A percentile compares a stretch with the other conserved stretches of the same genome.
phyloP scores from a whole-genome alignment of 768 basidiomycete species.

The Rhodotorula kratochvilovae region DNA sequence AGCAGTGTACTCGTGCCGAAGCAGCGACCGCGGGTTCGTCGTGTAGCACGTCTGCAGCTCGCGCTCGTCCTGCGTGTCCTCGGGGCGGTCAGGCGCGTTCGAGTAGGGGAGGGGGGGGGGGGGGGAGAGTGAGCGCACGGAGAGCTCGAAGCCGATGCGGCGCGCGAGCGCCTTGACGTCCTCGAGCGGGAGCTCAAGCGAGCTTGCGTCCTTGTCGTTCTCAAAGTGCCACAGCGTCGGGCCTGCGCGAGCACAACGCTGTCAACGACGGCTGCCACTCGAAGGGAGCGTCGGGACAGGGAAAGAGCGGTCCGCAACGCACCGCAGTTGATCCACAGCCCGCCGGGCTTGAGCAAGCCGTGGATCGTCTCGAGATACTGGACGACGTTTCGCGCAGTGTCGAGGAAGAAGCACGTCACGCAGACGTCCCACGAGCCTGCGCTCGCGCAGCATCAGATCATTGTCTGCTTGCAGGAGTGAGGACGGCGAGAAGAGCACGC shows the following conservation, averaged over 20 bases:
- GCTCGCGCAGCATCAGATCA: not conserved
- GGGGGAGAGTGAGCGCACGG: slow-evolving; percentile 54
- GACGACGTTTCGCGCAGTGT: slow-evolving; percentile 89
- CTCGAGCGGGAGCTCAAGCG: slow-evolving; percentile 81
- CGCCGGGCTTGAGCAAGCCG: slow-evolving; percentile 72
- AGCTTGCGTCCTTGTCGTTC: slow-evolving; percentile 71
- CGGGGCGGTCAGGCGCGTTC: too few species aligned
- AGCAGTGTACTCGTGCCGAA: slow-evolving; percentile 76
- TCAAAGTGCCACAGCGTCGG: slow-evolving; percentile 97
- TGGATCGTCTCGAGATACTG: slow-evolving; percentile 85
- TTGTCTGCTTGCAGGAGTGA: too few species aligned
- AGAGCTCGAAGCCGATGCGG: slow-evolving; percentile 73
- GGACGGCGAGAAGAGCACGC: too few species aligned
- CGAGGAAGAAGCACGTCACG: slow-evolving; percentile 93
- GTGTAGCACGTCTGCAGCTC: slow-evolving; percentile 81
- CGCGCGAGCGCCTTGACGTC: slow-evolving; percentile 73
- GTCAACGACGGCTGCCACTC: too few species aligned
- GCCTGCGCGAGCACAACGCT: slow-evolving; percentile 51
- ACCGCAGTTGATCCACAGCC: slow-evolving; percentile 89
- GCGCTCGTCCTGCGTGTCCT: slow-evolving; percentile 62
- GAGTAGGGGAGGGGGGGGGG: slow-evolving; percentile 22
- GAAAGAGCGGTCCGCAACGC: slow-evolving; percentile 18
- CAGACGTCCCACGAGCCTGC: slow-evolving; percentile 77
- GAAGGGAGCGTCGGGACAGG: not conserved
- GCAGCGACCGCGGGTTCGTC: slow-evolving; percentile 71